A percentile compares a stretch with the other conserved stretches of the same genome.
These are phyloP conservation scores for Heimioporus punctisporus DNA, from an alignment of 1,284 basidiomycete species.

Conservation along the genomic window DNA sequence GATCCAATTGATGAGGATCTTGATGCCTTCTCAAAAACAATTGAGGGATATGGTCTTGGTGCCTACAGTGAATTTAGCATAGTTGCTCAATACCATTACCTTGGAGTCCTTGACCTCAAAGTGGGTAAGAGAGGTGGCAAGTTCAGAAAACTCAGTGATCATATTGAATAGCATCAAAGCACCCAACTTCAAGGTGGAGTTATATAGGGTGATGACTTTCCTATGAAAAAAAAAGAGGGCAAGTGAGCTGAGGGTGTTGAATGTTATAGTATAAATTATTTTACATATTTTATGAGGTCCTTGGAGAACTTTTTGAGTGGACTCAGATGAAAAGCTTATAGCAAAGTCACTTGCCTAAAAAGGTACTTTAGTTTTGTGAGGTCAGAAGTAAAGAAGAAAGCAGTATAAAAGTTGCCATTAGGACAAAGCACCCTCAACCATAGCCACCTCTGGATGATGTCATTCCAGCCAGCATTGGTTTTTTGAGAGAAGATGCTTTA, in stretches of 20 bases:
- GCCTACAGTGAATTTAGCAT: not conserved
- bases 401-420: not conserved
- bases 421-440: no score
- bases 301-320: no score
- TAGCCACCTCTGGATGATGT: no score
- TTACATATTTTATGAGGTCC: no score
- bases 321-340: slow-evolving; percentile 1
- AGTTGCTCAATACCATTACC: not conserved
- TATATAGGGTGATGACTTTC: not conserved
- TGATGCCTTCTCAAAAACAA: not conserved
- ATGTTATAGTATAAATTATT: no score
- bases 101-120: not conserved
- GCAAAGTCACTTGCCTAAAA: not conserved
- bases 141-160: not conserved
- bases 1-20: not conserved
- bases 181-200: not conserved
- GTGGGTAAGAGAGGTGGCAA: not conserved
- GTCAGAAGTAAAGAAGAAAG: not conserved
- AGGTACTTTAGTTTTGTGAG: not conserved
- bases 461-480: no score
- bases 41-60: not conserved
- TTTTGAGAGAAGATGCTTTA: no score
- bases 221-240: not conserved
- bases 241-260: no score
- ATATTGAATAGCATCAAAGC: not conserved